Base-by-base conservation (phyloP, 495 filamentous ascomycete species). In the Penicilliopsis zonata region DNA sequence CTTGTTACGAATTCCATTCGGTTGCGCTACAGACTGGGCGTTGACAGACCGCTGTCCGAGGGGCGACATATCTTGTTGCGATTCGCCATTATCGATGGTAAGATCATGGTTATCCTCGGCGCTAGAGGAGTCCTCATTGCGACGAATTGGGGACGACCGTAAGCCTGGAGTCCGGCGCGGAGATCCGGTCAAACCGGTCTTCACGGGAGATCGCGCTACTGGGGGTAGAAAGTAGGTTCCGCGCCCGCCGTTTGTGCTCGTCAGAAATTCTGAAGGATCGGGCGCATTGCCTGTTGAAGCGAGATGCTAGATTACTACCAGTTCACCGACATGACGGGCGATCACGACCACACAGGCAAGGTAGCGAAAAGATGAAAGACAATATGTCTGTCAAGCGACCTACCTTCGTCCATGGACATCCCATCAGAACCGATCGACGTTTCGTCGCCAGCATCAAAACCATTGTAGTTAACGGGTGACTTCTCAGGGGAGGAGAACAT, bases 401-500 rank as follows among this genome's bases (percentile, higher is more conserved):
- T 47, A 66, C 62, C 62, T 34, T 66, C 59, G 18, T 66, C 62
- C 31, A 66, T 61, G 2, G 62, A 66, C 62, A 66, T 66, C 15
- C 50, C 55, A 35, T 63, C 62, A 5, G 62, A 66, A 13, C 62
- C 57, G 18, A 42, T 42, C 3, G 53, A 55, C 24, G 42, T 46
- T 4, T 59, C 52, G 23, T 44, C 46, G 5, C 44, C 39, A 13
- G 32, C 35, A 20, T 47, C 35, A 31, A 59, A 47, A 6, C 53
- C 57, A 37, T 61, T 59, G 18, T 48, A 44, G 39, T 55, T 52
- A 9, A 62, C 40, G 31, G 64, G 61, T 12, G 73, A 63, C 38
- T 78, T 82, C 34, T 68, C 74, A 18, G 88, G 87, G 8, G 88
- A 94, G 3, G 86, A 94, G 55, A 94, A 96, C 41, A 94, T 73